These are phyloP conservation scores for Trichoderma erinaceum DNA, from an alignment of 495 filamentous ascomycete species.

Conservation along the genomic window DNA sequence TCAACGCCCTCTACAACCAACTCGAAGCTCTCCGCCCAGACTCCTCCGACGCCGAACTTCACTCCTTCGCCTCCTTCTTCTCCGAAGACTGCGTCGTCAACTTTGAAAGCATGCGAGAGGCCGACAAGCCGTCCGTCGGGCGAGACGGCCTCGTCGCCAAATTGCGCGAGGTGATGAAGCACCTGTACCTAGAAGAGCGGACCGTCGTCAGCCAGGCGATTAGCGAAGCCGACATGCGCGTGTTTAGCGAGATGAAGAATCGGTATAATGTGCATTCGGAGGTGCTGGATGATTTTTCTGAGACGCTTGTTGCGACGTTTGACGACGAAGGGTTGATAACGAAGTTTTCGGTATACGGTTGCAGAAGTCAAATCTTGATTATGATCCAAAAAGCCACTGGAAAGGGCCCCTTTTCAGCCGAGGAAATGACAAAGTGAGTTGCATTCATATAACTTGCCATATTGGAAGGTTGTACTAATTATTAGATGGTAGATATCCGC, in stretches of 20 bases:
- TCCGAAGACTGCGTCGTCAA: constrained; percentile 19
- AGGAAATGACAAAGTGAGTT: background rate
- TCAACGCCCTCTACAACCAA: constrained; percentile 20
- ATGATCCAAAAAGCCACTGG: constrained; percentile 21
- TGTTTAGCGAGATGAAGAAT: constrained; percentile 19
- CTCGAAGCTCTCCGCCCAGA: constrained; percentile 16
- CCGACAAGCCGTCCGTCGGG: constrained; percentile 16
- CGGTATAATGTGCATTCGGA: constrained; percentile 11
- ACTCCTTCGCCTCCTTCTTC: constrained; percentile 20
- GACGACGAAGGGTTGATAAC: constrained; percentile 18
- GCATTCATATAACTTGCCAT: background rate
- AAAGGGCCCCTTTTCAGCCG: constrained; percentile 15
- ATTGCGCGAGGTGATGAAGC: background rate
- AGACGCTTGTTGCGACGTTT: constrained; percentile 18
- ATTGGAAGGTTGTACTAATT: background rate
- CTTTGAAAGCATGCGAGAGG: constrained; percentile 23
- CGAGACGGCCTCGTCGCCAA: constrained; percentile 16
- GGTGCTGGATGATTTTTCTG: constrained; percentile 12
- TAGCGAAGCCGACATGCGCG: constrained; percentile 12
- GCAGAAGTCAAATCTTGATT: constrained; percentile 18
- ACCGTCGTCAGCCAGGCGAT: background rate
- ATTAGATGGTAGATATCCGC: background rate
- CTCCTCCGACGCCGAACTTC: constrained; percentile 18
- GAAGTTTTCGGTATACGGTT: constrained; percentile 19
- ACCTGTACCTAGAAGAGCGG: background rate